These are phyloP conservation scores for Peterozyma xylosa DNA, from an alignment of 805 yeast genomes.

Conservation along the genomic window DNA sequence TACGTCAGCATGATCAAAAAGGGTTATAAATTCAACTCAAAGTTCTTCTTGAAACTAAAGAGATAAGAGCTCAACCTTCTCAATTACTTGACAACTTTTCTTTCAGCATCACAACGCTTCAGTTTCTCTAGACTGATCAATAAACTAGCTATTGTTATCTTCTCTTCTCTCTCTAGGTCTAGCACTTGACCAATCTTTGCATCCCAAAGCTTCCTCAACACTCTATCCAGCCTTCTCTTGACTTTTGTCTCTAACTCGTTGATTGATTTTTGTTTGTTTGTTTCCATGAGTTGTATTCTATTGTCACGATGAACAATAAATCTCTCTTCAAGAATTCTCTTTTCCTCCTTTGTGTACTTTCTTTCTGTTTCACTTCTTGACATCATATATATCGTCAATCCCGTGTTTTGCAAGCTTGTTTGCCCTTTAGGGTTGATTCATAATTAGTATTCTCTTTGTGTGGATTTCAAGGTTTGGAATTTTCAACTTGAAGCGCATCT, in stretches of 20 bases:
- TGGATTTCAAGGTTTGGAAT: too few species aligned
- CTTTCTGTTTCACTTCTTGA: not conserved
- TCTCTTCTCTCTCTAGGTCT: slow-evolving; percentile 33
- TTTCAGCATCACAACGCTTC: not conserved
- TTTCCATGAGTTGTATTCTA: slow-evolving; percentile 16
- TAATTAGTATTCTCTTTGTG: too few species aligned
- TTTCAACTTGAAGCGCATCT: too few species aligned
- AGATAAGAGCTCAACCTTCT: not conserved
- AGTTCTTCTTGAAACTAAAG: too few species aligned
- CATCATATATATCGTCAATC: too few species aligned
- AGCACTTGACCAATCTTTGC: slow-evolving; percentile 36
- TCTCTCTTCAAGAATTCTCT: slow-evolving; percentile 25
- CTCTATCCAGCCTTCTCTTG: slow-evolving; percentile 33
- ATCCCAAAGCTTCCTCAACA: slow-evolving; percentile 42
- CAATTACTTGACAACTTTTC: not conserved
- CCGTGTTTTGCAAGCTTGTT: too few species aligned
- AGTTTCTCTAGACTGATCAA: slow-evolving; percentile 17
- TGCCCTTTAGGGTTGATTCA: too few species aligned
- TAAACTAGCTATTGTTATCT: slow-evolving; percentile 23
- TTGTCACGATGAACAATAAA: slow-evolving; percentile 14
- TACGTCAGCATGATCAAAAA: too few species aligned
- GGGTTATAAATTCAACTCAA: too few species aligned
- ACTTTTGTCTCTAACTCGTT: slow-evolving; percentile 28
- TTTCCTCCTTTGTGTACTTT: slow-evolving; percentile 25
- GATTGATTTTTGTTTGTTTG: slow-evolving; percentile 12